These are phyloP conservation scores for Jacaranda mimosifolia DNA, from an alignment of 257 asterid species.

Conservation along the genomic window DNA sequence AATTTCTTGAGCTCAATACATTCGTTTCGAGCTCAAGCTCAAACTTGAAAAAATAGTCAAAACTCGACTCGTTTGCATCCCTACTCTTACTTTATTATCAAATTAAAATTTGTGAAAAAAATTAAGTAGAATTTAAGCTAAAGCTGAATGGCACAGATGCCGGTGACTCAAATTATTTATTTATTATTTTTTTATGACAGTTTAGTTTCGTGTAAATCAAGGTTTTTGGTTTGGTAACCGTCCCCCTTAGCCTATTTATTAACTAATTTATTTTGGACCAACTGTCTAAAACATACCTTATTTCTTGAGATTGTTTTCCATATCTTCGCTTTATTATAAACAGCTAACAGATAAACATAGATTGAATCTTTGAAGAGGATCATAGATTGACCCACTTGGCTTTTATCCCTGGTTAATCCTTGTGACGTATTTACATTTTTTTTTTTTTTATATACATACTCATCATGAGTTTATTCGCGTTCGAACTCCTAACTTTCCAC, in stretches of 20 bases:
- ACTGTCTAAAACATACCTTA: neutral
- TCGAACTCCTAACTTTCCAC: too few species aligned
- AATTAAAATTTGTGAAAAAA: too few species aligned
- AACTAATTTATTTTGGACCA: slow-evolving; percentile 24
- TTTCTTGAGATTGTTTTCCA: neutral
- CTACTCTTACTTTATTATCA: too few species aligned
- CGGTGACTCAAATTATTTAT: too few species aligned
- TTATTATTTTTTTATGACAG: neutral
- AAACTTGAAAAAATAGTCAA: too few species aligned
- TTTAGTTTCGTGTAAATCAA: slow-evolving; percentile 17
- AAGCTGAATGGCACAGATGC: too few species aligned
- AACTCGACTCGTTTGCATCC: too few species aligned
- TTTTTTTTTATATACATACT: too few species aligned
- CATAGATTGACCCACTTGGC: slow-evolving; percentile 15
- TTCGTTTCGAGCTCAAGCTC: too few species aligned
- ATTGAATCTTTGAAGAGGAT: slow-evolving; percentile 18
- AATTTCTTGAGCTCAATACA: too few species aligned
- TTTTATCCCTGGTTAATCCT: neutral
- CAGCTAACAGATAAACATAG: neutral
- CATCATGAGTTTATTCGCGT: too few species aligned
- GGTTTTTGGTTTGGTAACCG: slow-evolving; percentile 31
- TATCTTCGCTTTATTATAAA: neutral
- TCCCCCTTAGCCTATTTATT: slow-evolving; percentile 25
- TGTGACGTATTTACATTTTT: neutral
- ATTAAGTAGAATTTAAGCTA: too few species aligned